These are phyloP conservation scores for Candida sakaeoensis DNA, from an alignment of 805 yeast genomes.

Conservation along the genomic window DNA sequence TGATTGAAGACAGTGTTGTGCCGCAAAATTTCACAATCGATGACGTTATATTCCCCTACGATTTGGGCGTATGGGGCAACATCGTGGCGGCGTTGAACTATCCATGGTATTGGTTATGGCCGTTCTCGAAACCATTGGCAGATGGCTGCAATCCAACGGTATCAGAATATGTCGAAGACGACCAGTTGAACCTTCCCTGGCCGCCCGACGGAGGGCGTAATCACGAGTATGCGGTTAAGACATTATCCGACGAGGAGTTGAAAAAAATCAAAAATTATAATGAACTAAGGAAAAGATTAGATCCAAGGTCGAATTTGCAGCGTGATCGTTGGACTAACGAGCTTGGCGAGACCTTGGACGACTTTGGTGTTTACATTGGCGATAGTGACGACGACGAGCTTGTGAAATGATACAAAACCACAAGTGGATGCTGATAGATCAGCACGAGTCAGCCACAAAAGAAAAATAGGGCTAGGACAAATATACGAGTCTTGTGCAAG, in stretches of 20 bases:
- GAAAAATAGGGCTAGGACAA: too few relatives aligned
- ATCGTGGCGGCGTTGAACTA: slow-evolving; percentile 56
- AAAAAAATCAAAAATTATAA: slow-evolving; percentile 5
- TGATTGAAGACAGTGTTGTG: slow-evolving; percentile 14
- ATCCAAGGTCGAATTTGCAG: slow-evolving; percentile 32
- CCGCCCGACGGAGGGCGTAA: slow-evolving; percentile 81
- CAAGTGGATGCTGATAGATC: too few relatives aligned
- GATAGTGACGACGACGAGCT: slow-evolving; percentile 21
- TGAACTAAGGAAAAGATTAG: slow-evolving; percentile 29
- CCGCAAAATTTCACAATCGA: slow-evolving; percentile 49
- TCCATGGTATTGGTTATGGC: slow-evolving; percentile 60
- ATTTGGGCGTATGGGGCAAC: slow-evolving; percentile 59
- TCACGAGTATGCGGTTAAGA: slow-evolving; percentile 21
- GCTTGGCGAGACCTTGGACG: slow-evolving; percentile 79
- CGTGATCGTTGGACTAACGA: slow-evolving; percentile 65
- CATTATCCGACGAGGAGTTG: slow-evolving; percentile 12
- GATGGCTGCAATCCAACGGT: slow-evolving; percentile 57
- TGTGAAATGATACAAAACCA: too few relatives aligned
- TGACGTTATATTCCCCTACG: slow-evolving; percentile 81
- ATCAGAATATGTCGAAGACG: slow-evolving; percentile 47
- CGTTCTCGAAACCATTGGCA: slow-evolving; percentile 63
- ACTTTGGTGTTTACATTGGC: slow-evolving; percentile 83
- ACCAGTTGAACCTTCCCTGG: slow-evolving; percentile 76
- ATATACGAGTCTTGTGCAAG: too few relatives aligned
- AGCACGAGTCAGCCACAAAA: too few relatives aligned